Evolutionary conservation across 176 grass and related monocot genomes (phyloP).

Genomic region (Oryza officinalis): DNA sequence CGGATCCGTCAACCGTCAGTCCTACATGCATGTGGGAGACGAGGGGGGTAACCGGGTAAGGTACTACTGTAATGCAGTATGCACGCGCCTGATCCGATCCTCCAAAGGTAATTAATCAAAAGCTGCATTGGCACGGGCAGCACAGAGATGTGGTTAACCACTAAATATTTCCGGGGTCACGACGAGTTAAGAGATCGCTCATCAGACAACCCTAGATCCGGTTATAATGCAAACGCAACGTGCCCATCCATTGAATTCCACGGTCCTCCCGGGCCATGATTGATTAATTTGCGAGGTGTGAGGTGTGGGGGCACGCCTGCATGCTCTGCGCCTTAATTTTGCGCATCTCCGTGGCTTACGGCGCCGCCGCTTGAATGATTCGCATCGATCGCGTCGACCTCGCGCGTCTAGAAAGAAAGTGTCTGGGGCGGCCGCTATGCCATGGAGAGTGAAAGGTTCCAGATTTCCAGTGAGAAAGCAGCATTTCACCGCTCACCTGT

Average conservation of each 20-base stretch:
- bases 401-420: background rate
- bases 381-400: background rate
- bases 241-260: background rate
- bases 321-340: background rate
- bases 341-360: background rate
- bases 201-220: background rate
- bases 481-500: background rate
- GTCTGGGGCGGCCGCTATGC: background rate
- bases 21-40: slow-evolving; percentile 28
- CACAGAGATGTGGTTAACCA: background rate
- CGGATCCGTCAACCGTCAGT: background rate
- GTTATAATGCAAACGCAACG: background rate
- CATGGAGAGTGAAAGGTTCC: background rate
- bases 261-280: background rate
- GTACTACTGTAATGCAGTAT: background rate
- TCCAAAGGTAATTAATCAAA: background rate
- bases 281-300: background rate
- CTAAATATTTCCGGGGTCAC: background rate
- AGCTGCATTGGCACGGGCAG: background rate
- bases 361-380: background rate
- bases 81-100: background rate
- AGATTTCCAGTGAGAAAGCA: too few relatives aligned
- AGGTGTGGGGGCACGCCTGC: background rate
- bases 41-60: background rate
- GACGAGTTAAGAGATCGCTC: background rate